phyloP scores from a whole-genome alignment of 2,329 filamentous ascomycete species.

The Bipolaris bicolor region DNA sequence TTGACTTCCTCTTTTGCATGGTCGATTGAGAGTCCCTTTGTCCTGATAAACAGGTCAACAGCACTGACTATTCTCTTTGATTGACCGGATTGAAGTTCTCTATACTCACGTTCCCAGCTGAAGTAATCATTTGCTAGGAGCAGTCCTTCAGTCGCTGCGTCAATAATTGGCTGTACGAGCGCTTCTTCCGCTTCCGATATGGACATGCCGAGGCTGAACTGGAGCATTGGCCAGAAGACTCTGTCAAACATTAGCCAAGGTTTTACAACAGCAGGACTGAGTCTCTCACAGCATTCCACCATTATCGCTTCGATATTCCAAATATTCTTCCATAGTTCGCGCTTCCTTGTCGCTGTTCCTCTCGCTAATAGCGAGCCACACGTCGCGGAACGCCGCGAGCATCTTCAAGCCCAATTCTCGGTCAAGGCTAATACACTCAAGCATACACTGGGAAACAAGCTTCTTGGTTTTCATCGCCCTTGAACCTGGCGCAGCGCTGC shows the following conservation, averaged over 20 bases:
- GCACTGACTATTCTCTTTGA: neutral
- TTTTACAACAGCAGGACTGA: neutral
- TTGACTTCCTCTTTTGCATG: neutral
- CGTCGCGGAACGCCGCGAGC: neutral
- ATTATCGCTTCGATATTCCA: neutral
- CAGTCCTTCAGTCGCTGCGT: neutral
- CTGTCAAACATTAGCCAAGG: neutral
- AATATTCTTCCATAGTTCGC: conserved; percentile 1
- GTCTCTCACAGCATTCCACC: conserved; percentile 3
- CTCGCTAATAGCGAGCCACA: conserved; percentile 2
- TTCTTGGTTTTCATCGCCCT: conserved; percentile 2
- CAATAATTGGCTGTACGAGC: neutral
- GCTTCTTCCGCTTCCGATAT: neutral
- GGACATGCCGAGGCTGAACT: conserved; percentile 2
- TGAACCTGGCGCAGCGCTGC: neutral
- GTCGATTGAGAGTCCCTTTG: neutral
- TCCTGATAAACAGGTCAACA: neutral
- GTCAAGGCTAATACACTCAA: neutral
- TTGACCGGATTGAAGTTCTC: neutral
- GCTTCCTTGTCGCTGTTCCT: conserved; percentile 1
- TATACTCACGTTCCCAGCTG: conserved; percentile 6
- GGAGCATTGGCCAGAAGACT: conserved; percentile 2
- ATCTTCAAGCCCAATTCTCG: conserved; percentile 1
- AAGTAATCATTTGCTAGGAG: conserved; percentile 3
- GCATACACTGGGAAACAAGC: neutral